Evolutionary conservation across 106 monocot genomes (phyloP).

Genomic region (Allium cepa): DNA sequence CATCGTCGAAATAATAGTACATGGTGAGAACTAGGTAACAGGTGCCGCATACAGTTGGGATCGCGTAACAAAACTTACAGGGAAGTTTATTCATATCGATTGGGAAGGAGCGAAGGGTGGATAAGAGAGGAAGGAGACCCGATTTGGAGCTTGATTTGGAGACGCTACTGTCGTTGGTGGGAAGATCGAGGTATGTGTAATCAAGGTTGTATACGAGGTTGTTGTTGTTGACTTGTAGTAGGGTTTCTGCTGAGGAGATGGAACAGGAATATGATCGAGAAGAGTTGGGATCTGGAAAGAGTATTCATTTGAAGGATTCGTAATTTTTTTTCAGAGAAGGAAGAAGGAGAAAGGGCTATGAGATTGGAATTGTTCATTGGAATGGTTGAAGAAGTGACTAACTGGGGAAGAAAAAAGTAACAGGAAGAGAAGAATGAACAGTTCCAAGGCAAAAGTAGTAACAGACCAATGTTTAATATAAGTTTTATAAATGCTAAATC

Average conservation of each 20-base stretch:
- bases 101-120: slow-evolving; percentile 74
- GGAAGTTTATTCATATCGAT: slow-evolving; percentile 7
- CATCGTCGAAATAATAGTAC: slow-evolving; percentile 63
- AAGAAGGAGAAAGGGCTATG: too few species aligned
- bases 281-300: not conserved
- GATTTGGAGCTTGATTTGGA: not conserved
- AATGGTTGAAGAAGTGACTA: too few species aligned
- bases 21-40: slow-evolving; percentile 80
- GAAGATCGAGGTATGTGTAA: slow-evolving; percentile 27
- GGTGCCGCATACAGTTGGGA: slow-evolving; percentile 28
- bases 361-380: too few species aligned
- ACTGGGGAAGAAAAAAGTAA: too few species aligned
- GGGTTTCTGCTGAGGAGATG: not conserved
- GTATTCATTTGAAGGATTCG: too few species aligned
- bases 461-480: too few species aligned
- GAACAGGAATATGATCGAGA: not conserved
- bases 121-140: slow-evolving; percentile 37
- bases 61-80: slow-evolving; percentile 73
- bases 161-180: slow-evolving; percentile 18
- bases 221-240: slow-evolving; percentile 8
- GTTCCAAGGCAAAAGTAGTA: too few species aligned
- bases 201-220: slow-evolving; percentile 51
- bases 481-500: too few species aligned
- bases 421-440: too few species aligned
- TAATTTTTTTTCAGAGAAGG: too few species aligned